Evolutionary conservation across 352 stramenopile genomes (phyloP), one percentile per base, ranked within the genome.

Genomic region (Globisporangium nodosum): DNA sequence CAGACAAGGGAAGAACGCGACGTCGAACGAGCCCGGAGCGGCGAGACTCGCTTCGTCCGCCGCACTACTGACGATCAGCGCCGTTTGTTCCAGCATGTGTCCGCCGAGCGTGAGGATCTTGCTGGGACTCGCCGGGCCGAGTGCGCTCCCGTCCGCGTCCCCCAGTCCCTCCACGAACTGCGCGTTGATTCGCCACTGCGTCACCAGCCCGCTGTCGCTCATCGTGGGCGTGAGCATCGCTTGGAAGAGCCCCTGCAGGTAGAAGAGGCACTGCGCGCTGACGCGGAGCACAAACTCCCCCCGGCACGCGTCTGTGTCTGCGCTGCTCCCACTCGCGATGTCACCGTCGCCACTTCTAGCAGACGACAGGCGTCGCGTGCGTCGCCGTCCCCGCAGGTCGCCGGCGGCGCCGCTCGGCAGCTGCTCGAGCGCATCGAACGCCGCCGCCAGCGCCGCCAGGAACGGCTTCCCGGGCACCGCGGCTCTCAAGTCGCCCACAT

Each of bases 211-310:
- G 9, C 27, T 49, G 13, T 60, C 58, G 21, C 52, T 61, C 21
- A 30, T 54, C 33, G 55, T 40, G 1, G 62, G 62, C 45, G 45
- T 24, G 12, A 68, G 45, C 56, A 68, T 64, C 31, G 62, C 42
- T n/a, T 30, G 62, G 16, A 68, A 68, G 27, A 68, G 53, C 5
- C 55, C 35, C 27, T 68, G 62, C 5, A 68, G 27, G 24, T 68
- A 68, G 31, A 68, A 68, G 4, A 61, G 35, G 15, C 62, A 65
- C 46, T 56, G 51, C 45, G 56, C 51, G 18, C 60, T 68, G 50
- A 68, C 47, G 13, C 52, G 27, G 3, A 68, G 46, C 37, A 54
- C 58, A 13, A 59, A 59, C 3, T 54, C 58, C 16, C 48, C 51
- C n/a, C 37, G 51, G 15, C 31, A 33, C 5, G 31, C n/a, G 35